A percentile compares a stretch with the other conserved stretches of the same genome.
Evolutionary conservation across 345 rosid species (phyloP).

Genomic region (Ceriops decandra): DNA sequence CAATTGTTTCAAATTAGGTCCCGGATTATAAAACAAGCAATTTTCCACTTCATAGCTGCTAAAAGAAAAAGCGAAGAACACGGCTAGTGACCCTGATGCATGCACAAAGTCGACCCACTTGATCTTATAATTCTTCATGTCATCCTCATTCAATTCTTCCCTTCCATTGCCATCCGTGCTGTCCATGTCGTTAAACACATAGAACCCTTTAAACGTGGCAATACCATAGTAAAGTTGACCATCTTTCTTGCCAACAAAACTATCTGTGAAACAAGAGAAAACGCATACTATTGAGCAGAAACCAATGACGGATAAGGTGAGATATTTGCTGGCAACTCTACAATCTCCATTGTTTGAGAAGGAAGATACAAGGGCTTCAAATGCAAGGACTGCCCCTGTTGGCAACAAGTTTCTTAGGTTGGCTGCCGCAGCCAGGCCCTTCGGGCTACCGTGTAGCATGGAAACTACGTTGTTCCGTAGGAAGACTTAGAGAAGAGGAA

Average conservation of each 20-base stretch:
- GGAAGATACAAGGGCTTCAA: neutral
- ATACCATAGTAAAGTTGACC: constrained; percentile 42
- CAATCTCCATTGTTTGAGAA: neutral
- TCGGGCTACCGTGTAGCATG: no score
- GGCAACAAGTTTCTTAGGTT: neutral
- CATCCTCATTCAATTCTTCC: neutral
- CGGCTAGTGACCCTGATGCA: constrained; percentile 39
- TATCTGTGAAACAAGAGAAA: constrained; percentile 39
- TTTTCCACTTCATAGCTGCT: constrained; percentile 33
- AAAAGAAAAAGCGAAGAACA: constrained; percentile 49
- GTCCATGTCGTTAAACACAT: constrained; percentile 27
- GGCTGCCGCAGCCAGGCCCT: neutral
- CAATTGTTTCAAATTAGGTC: constrained; percentile 16
- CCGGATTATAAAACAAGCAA: constrained; percentile 33
- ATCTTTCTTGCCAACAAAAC: constrained; percentile 29
- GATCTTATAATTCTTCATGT: constrained; percentile 12
- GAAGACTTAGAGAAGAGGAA: no score
- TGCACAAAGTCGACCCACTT: constrained; percentile 39
- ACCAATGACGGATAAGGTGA: neutral
- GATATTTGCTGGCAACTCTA: neutral
- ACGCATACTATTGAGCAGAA: neutral
- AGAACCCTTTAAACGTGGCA: constrained; percentile 36
- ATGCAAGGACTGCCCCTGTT: neutral
- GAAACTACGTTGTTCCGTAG: no score
- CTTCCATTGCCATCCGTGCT: neutral